A percentile compares a stretch with the other conserved stretches of the same genome.
Conservation (phyloP, 495 filamentous ascomycete genomes). For the Durotheca rogersii region DNA sequence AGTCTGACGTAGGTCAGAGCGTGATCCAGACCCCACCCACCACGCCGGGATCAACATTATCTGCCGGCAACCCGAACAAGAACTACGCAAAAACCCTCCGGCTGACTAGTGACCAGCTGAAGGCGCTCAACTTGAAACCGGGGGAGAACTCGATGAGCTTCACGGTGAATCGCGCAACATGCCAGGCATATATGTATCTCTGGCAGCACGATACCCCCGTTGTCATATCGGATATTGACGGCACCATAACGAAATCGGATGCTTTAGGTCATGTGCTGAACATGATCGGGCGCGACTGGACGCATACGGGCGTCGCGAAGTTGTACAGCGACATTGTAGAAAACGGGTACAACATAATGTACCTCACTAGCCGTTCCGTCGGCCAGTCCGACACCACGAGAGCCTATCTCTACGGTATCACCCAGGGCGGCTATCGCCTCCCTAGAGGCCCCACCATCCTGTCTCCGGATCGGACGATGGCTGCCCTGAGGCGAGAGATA, state of each 20-base stretch:
- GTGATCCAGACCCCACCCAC: slow-evolving; percentile 73
- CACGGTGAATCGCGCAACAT: slow-evolving; percentile 91
- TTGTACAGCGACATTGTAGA: slow-evolving; percentile 92
- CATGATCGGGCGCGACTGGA: slow-evolving; percentile 98
- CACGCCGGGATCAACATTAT: slow-evolving; percentile 62
- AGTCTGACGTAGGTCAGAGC: slow-evolving; percentile 68
- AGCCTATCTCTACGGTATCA: slow-evolving; percentile 85
- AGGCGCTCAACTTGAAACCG: slow-evolving; percentile 76
- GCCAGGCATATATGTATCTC: slow-evolving; percentile 86
- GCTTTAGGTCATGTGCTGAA: slow-evolving; percentile 96
- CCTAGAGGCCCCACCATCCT: slow-evolving; percentile 92
- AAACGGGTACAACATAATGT: slow-evolving; percentile 99
- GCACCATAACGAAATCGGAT: slow-evolving; percentile 98
- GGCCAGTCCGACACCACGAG: slow-evolving; percentile 91
- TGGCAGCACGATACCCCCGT: slow-evolving; percentile 89
- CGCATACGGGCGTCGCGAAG: slow-evolving; percentile 93
- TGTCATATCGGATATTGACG: slow-evolving; percentile 98
- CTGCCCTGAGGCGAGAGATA: slow-evolving; percentile 89
- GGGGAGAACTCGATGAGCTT: slow-evolving; percentile 93
- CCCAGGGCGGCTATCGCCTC: slow-evolving; percentile 81
- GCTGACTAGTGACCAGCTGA: slow-evolving; percentile 94
- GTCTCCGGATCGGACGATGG: slow-evolving; percentile 92
- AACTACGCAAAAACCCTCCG: slow-evolving; percentile 97
- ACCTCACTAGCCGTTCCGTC: slow-evolving; percentile 90
- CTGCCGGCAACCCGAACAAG: slow-evolving; percentile 64